phyloP scores from a whole-genome alignment of 2,329 filamentous ascomycete genomes.

The Spiromastix sp. region DNA sequence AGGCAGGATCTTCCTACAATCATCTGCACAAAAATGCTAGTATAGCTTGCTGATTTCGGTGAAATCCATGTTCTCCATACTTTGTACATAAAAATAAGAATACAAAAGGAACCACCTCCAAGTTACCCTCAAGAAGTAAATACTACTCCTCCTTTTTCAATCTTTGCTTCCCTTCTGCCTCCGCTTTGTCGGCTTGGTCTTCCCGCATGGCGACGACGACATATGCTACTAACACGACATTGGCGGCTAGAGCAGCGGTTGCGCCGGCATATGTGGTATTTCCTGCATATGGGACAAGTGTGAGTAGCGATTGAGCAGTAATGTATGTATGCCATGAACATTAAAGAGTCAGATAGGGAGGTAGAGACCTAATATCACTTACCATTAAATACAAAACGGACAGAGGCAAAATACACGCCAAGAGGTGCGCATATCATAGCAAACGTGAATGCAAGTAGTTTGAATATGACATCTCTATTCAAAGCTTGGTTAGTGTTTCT shows the following conservation, averaged over 20 bases:
- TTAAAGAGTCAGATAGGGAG: background rate
- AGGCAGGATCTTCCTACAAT: too few relatives aligned
- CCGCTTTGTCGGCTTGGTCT: slow-evolving; percentile 60
- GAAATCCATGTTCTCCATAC: too few relatives aligned
- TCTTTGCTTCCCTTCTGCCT: slow-evolving; percentile 47
- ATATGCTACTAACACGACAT: slow-evolving; percentile 83
- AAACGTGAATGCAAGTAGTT: slow-evolving; percentile 79
- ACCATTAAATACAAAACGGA: slow-evolving; percentile 72
- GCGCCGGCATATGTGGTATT: slow-evolving; percentile 83
- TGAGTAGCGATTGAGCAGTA: too few relatives aligned
- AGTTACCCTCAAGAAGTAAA: slow-evolving; percentile 8
- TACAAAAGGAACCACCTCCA: slow-evolving; percentile 4
- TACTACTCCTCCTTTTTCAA: slow-evolving; percentile 40
- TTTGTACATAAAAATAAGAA: background rate
- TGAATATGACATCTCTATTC: slow-evolving; percentile 68
- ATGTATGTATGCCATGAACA: too few relatives aligned
- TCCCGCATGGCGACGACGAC: slow-evolving; percentile 85
- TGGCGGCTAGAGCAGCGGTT: slow-evolving; percentile 78
- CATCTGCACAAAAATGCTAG: too few relatives aligned
- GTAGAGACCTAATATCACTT: too few relatives aligned
- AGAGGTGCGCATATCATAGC: slow-evolving; percentile 87
- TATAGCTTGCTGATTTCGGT: too few relatives aligned
- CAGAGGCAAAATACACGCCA: slow-evolving; percentile 74
- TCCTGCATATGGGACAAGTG: too few relatives aligned
- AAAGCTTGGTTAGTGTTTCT: slow-evolving; percentile 2